Evolutionary conservation across 129 eudicot genomes (phyloP).

Genomic region (Tanacetum coccineum): DNA sequence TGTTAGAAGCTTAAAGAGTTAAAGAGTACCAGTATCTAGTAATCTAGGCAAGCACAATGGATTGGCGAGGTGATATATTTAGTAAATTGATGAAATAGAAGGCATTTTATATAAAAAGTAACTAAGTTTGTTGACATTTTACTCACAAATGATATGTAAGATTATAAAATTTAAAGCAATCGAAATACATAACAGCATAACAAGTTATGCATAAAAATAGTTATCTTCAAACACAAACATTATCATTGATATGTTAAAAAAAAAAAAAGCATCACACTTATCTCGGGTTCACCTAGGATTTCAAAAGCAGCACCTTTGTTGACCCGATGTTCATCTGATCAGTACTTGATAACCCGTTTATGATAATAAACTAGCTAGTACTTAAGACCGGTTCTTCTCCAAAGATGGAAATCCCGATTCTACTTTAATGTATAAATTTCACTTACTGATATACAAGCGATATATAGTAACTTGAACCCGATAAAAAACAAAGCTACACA

Average conservation of each 20-base stretch:
- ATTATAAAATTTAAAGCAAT: neutral
- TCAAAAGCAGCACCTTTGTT: neutral
- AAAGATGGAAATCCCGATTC: neutral
- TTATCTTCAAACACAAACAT: slow-evolving; percentile 1
- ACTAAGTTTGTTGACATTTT: too few relatives aligned
- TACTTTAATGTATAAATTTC: neutral
- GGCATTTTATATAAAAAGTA: neutral
- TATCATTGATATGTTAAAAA: neutral
- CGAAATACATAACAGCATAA: neutral
- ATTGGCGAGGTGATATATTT: too few relatives aligned
- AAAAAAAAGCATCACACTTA: neutral
- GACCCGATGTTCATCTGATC: neutral
- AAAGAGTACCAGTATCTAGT: too few relatives aligned
- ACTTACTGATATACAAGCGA: slow-evolving; percentile 1
- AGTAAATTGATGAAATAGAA: neutral
- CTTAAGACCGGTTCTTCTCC: slow-evolving; percentile 4
- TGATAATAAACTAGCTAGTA: neutral
- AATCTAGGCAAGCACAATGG: too few relatives aligned
- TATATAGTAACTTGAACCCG: neutral
- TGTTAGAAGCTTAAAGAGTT: too few relatives aligned
- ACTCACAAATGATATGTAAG: neutral
- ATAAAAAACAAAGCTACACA: slow-evolving; percentile 5
- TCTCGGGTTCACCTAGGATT: slow-evolving; percentile 2
- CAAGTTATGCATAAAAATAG: neutral
- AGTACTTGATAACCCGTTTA: slow-evolving; percentile 1